Conservation (phyloP, 2,329 filamentous ascomycete genomes). For the Colletotrichum cuscutae region DNA sequence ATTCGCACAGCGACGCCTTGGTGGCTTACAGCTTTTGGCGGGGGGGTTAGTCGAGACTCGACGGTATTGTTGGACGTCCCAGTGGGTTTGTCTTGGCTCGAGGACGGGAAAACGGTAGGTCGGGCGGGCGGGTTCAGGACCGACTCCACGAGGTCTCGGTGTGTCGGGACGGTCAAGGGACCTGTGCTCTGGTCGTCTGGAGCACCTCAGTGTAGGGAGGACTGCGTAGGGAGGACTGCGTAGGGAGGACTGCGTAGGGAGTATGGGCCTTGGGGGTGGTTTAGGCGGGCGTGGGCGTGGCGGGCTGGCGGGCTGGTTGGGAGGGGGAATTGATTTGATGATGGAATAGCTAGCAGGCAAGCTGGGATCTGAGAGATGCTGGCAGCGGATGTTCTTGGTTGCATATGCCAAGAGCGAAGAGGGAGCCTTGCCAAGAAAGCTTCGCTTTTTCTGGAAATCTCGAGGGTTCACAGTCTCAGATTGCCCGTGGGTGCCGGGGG, state of each 20-base stretch:
- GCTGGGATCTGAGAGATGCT: slow-evolving; percentile 37
- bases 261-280: slow-evolving; percentile 11
- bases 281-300: no score
- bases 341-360: slow-evolving; percentile 34
- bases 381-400: slow-evolving; percentile 35
- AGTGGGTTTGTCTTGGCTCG: slow-evolving; percentile 7
- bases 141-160: slow-evolving; percentile 33
- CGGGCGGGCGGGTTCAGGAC: slow-evolving; percentile 27
- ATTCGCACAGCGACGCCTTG: slow-evolving; percentile 26
- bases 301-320: no score
- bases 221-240: no score
- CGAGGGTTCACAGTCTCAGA: slow-evolving; percentile 36
- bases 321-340: slow-evolving; percentile 32
- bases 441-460: slow-evolving; percentile 37
- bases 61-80: not conserved
- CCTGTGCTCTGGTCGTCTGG: slow-evolving; percentile 24
- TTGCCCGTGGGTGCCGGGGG: slow-evolving; percentile 34
- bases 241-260: no score
- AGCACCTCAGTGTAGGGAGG: no score
- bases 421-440: slow-evolving; percentile 38
- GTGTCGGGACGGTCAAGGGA: slow-evolving; percentile 25
- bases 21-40: slow-evolving; percentile 29
- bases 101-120: not conserved
- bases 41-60: not conserved
- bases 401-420: slow-evolving; percentile 38